phyloP scores from a whole-genome alignment of 2,329 filamentous ascomycete genomes.

The Aspergillus floridensis region DNA sequence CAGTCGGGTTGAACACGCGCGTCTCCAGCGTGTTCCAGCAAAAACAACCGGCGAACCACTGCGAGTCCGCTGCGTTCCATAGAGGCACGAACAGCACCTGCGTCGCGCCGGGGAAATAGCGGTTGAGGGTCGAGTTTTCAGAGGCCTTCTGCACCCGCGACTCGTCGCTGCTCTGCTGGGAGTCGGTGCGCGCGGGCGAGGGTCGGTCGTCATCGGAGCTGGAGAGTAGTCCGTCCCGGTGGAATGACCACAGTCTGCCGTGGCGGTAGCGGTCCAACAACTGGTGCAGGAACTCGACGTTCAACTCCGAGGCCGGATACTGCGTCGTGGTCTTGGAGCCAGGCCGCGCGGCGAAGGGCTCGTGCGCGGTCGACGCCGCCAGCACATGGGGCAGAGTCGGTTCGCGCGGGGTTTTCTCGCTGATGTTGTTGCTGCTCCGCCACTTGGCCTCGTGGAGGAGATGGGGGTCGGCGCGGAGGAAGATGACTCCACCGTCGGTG shows the following conservation, averaged over 20 bases:
- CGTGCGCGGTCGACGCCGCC: slow-evolving; percentile 36
- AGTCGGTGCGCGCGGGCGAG: not conserved
- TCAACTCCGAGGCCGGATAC: slow-evolving; percentile 31
- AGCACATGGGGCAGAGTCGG: slow-evolving; percentile 22
- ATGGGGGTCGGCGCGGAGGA: slow-evolving; percentile 32
- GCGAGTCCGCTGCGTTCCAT: slow-evolving; percentile 49
- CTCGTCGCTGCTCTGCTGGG: slow-evolving; percentile 18
- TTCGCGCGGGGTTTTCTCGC: slow-evolving; percentile 27
- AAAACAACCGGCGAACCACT: slow-evolving; percentile 49
- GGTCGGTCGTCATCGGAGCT: slow-evolving; percentile 46
- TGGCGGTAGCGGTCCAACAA: slow-evolving; percentile 46
- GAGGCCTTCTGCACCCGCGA: slow-evolving; percentile 31
- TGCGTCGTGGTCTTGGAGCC: slow-evolving; percentile 21
- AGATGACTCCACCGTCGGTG: slow-evolving; percentile 47
- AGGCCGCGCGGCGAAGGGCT: slow-evolving; percentile 33
- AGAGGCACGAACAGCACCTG: slow-evolving; percentile 53
- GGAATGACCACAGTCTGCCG: slow-evolving; percentile 50
- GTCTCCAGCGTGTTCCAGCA: slow-evolving; percentile 43
- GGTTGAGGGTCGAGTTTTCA: slow-evolving; percentile 41
- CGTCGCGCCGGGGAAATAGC: slow-evolving; percentile 48
- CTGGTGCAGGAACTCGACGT: slow-evolving; percentile 31
- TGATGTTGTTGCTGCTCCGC: slow-evolving; percentile 27
- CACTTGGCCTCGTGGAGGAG: slow-evolving; percentile 27
- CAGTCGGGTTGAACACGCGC: slow-evolving; percentile 36
- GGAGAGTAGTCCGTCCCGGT: slow-evolving; percentile 43